phyloP scores from a whole-genome alignment of 805 yeast genomes.

The Hanseniaspora hatyaiensis region DNA sequence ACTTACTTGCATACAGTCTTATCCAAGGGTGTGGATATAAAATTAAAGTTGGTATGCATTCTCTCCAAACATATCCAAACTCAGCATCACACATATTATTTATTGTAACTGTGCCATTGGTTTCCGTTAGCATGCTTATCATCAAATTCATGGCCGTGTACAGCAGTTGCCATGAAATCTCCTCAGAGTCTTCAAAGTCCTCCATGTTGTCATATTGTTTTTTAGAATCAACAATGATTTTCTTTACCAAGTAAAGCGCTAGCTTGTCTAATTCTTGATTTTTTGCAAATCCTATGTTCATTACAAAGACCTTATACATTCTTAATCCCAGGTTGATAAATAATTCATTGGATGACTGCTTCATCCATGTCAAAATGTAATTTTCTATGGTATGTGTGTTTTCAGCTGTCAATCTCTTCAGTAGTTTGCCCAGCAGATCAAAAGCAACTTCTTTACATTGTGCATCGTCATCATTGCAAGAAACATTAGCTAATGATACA shows the following conservation, averaged over 20 bases:
- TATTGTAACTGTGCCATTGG: slow-evolving; percentile 28
- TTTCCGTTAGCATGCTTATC: slow-evolving; percentile 33
- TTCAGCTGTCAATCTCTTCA: slow-evolving; percentile 37
- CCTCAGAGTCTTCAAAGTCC: slow-evolving; percentile 33
- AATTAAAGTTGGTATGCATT: slow-evolving; percentile 25
- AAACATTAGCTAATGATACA: slow-evolving; percentile 64
- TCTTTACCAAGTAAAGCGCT: slow-evolving; percentile 31
- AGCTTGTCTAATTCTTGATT: slow-evolving; percentile 34
- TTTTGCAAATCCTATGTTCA: slow-evolving; percentile 23
- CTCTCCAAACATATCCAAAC: slow-evolving; percentile 41
- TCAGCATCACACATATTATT: slow-evolving; percentile 22
- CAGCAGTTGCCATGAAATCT: slow-evolving; percentile 63
- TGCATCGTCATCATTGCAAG: slow-evolving; percentile 64
- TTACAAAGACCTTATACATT: slow-evolving; percentile 51
- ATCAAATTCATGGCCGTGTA: slow-evolving; percentile 53
- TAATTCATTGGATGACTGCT: slow-evolving; percentile 39
- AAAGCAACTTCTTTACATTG: slow-evolving; percentile 79
- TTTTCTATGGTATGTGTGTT: slow-evolving; percentile 30
- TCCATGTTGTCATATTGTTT: slow-evolving; percentile 17
- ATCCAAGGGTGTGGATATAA: slow-evolving; percentile 91
- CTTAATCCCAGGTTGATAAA: slow-evolving; percentile 65
- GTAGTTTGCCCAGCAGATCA: slow-evolving; percentile 43
- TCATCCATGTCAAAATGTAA: slow-evolving; percentile 49
- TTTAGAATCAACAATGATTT: slow-evolving; percentile 20
- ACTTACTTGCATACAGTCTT: slow-evolving; percentile 51